Conservation (phyloP, 306 rosid species). For the Medicago ruthenica region DNA sequence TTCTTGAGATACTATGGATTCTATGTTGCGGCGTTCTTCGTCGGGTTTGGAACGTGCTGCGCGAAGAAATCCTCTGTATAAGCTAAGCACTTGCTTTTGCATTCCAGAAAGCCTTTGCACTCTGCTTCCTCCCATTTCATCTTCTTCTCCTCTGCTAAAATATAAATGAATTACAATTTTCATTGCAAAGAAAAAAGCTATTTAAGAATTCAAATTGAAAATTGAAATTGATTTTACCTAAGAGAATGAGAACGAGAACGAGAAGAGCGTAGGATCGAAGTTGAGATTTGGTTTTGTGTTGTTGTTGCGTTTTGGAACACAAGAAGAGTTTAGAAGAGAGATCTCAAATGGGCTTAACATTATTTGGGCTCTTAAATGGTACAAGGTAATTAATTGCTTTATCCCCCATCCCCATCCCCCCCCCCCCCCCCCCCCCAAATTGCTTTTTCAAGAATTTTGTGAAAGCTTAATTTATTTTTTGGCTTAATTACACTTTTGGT, state of each 20-base stretch:
- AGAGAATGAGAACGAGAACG: background rate
- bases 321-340: no score
- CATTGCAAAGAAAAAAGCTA: background rate
- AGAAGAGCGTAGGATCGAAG: background rate
- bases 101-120: constrained; percentile 78
- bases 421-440: no score
- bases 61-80: constrained; percentile 81
- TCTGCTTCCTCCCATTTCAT: constrained; percentile 56
- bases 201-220: background rate
- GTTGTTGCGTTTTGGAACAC: background rate
- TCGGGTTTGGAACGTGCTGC: constrained; percentile 70
- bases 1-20: constrained; percentile 65
- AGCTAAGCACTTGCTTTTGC: constrained; percentile 85
- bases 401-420: no score
- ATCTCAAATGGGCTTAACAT: background rate
- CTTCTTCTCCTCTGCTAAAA: background rate
- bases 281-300: background rate
- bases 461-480: no score
- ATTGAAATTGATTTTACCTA: constrained; percentile 15
- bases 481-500: no score
- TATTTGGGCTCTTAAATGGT: background rate
- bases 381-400: no score
- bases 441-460: no score
- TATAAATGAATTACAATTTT: background rate
- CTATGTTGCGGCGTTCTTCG: constrained; percentile 66